Conservation (phyloP, 176 grass and related monocot species). For the Secale cereale region DNA sequence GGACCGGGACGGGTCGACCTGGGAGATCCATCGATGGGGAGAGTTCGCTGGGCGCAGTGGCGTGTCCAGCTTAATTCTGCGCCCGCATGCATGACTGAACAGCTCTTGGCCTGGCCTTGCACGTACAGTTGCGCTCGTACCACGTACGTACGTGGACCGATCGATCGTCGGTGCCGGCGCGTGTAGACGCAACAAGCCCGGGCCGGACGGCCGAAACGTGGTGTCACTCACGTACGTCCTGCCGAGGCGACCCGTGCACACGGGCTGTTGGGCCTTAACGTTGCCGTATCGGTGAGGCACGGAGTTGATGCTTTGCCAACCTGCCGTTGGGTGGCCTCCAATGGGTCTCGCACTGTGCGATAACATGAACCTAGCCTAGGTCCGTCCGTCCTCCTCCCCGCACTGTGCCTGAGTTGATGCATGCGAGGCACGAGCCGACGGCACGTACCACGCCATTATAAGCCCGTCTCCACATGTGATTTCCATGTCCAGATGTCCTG, state of each 20-base stretch:
- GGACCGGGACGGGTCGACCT: neutral
- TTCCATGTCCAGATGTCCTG: too few relatives aligned
- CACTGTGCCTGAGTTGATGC: conserved; percentile 14
- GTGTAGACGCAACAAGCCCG: neutral
- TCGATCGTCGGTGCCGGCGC: neutral
- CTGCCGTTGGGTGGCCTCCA: neutral
- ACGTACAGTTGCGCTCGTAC: neutral
- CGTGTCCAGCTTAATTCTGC: neutral
- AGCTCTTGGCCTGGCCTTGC: neutral
- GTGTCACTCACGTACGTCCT: neutral
- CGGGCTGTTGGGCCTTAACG: neutral
- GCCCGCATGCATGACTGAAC: neutral
- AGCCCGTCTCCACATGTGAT: too few relatives aligned
- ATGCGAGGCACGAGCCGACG: neutral
- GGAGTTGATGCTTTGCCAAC: conserved; percentile 1
- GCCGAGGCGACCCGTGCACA: neutral
- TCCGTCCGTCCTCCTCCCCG: neutral
- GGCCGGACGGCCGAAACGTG: neutral
- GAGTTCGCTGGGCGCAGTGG: neutral
- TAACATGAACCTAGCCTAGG: neutral
- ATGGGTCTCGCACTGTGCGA: neutral
- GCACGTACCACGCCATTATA: too few relatives aligned
- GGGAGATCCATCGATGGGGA: neutral
- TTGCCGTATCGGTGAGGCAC: neutral
- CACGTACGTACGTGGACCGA: neutral